phyloP scores from a whole-genome alignment of 345 rosid genomes.

The Gossypium sturtianum region DNA sequence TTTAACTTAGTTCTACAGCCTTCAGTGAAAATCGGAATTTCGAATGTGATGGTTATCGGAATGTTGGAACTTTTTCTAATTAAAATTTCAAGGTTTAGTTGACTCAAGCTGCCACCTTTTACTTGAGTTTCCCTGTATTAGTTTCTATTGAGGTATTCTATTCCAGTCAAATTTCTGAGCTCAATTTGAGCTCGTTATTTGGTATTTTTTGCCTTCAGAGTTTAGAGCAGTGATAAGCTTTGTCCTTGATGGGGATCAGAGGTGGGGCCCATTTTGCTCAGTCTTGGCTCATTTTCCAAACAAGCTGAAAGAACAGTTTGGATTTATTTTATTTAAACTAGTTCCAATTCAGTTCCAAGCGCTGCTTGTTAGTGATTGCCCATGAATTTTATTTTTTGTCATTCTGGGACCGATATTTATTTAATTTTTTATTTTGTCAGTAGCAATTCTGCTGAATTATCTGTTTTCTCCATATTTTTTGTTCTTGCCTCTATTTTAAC shows the following conservation, averaged over 20 bases:
- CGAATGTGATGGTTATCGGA: not conserved
- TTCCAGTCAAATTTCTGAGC: not conserved
- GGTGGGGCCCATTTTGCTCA: not conserved
- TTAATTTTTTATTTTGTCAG: no score
- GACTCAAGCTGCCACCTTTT: not conserved
- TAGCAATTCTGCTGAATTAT: not conserved
- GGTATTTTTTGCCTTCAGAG: not conserved
- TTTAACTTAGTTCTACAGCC: not conserved
- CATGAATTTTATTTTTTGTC: not conserved
- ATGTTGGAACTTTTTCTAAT: not conserved
- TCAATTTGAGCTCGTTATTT: not conserved
- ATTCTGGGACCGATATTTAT: not conserved
- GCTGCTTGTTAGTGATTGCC: not conserved
- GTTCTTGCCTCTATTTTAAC: constrained; percentile 14
- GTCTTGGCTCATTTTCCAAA: not conserved
- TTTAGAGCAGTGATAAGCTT: not conserved
- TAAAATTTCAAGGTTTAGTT: not conserved
- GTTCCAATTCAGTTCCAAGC: not conserved
- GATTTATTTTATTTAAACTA: not conserved
- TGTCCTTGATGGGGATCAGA: not conserved
- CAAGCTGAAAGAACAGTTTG: not conserved
- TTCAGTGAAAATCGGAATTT: not conserved
- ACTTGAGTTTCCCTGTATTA: not conserved
- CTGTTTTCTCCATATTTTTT: not conserved
- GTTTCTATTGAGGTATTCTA: not conserved